Evolutionary conservation across 78 protist species (phyloP).

Genomic region (Dictyostelium capitatum): DNA sequence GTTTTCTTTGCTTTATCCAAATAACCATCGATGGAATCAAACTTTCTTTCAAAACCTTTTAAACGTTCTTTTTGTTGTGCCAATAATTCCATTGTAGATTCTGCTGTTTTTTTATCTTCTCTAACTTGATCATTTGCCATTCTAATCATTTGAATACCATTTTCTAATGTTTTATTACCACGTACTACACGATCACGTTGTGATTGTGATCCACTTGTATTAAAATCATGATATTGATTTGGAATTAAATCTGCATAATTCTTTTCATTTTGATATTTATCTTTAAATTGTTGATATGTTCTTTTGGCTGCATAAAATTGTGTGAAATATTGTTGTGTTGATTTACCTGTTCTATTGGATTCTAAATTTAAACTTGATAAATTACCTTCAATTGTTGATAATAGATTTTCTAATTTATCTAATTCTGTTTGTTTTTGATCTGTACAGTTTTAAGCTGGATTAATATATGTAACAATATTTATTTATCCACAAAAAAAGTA

Average conservation of each 20-base stretch:
- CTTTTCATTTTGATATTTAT: conserved; percentile 67
- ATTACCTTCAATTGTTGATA: conserved; percentile 35
- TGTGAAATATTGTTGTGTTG: conserved; percentile 66
- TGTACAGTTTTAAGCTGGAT: neutral
- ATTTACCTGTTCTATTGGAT: conserved; percentile 72
- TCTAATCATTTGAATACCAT: conserved; percentile 68
- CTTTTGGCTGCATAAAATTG: conserved; percentile 48
- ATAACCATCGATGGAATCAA: conserved; percentile 58
- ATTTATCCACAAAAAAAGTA: neutral
- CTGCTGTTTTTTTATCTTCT: conserved; percentile 36
- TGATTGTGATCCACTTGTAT: neutral
- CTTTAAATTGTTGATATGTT: conserved; percentile 60
- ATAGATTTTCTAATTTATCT: conserved; percentile 30
- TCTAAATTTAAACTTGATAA: conserved; percentile 57
- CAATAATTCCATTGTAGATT: conserved; percentile 19
- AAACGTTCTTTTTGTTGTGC: conserved; percentile 70
- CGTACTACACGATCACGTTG: conserved; percentile 57
- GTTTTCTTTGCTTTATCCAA: conserved; percentile 32
- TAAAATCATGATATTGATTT: conserved; percentile 4
- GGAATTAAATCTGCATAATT: conserved; percentile 63
- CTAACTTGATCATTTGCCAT: conserved; percentile 71
- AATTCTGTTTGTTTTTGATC: conserved; percentile 59
- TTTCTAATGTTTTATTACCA: conserved; percentile 51
- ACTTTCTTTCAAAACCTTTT: conserved; percentile 56
- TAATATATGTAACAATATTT: neutral